Evolutionary conservation across 2,329 filamentous ascomycete species (phyloP).

Genomic region (Sclerotinia sclerotiorum): DNA sequence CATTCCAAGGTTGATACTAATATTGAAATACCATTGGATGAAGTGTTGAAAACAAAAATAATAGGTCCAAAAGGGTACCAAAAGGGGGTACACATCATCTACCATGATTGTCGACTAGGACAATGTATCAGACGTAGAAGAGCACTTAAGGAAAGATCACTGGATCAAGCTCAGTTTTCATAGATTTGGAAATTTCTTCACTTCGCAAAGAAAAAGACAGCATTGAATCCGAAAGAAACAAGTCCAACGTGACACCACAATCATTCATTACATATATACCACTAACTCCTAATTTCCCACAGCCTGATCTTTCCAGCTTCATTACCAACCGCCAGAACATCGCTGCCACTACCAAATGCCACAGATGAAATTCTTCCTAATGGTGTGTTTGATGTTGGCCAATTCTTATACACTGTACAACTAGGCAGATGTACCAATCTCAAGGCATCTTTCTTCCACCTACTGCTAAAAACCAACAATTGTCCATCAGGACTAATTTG

Average conservation of each 20-base stretch:
- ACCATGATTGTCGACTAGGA: not conserved
- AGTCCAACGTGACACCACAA: not conserved
- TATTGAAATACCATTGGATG: too few relatives aligned
- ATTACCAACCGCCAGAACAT: conserved; percentile 81
- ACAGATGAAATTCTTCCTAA: conserved; percentile 78
- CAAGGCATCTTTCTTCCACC: conserved; percentile 84
- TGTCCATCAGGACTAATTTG: conserved; percentile 88
- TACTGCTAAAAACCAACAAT: conserved; percentile 80
- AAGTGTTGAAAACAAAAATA: not conserved
- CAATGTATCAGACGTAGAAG: not conserved
- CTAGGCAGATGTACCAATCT: conserved; percentile 85
- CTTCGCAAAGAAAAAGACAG: not conserved
- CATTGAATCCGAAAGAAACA: not conserved
- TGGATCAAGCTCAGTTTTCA: not conserved
- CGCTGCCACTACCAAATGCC: conserved; percentile 64
- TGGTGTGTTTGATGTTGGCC: conserved; percentile 89
- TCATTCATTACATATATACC: conserved; percentile 8
- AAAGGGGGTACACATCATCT: not conserved
- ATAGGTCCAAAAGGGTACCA: not conserved
- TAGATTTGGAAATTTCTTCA: not conserved
- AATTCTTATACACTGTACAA: conserved; percentile 94
- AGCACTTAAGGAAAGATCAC: not conserved
- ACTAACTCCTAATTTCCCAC: conserved; percentile 79
- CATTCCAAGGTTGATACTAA: not conserved
- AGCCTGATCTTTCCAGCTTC: conserved; percentile 83